Conservation (phyloP, 371 early-diverging fungal species). For the Nematocida sp. region DNA sequence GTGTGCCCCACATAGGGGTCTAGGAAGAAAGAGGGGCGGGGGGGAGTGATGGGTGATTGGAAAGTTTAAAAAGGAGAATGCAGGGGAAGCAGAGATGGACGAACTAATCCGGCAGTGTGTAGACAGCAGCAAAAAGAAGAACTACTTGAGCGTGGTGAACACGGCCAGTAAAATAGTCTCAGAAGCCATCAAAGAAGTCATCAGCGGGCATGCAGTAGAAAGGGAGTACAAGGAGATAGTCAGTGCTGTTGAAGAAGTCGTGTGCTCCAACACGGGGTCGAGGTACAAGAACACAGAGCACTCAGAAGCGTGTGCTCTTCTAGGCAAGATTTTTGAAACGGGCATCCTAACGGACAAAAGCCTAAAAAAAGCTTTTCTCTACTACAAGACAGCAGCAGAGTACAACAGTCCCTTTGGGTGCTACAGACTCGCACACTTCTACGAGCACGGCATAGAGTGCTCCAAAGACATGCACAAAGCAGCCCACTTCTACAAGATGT, state of each 20-base stretch:
- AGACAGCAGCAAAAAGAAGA: neutral
- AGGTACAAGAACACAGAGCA: conserved; percentile 43
- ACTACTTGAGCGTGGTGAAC: neutral
- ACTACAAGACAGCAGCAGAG: conserved; percentile 60
- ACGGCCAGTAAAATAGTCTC: neutral
- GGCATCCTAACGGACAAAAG: conserved; percentile 20
- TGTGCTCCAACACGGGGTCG: conserved; percentile 5
- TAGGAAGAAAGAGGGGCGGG: too few relatives aligned
- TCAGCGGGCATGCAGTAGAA: neutral
- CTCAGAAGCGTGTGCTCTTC: conserved; percentile 38
- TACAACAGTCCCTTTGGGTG: conserved; percentile 60
- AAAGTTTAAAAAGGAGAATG: too few relatives aligned
- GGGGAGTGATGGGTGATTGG: too few relatives aligned
- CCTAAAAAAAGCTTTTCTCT: conserved; percentile 56
- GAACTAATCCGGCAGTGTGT: neutral
- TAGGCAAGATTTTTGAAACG: conserved; percentile 38
- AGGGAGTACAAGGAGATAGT: conserved; percentile 7
- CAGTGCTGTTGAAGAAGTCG: conserved; percentile 15
- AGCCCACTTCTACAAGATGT: conserved; percentile 62
- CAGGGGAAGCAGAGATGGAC: neutral
- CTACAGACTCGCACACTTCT: conserved; percentile 60
- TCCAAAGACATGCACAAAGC: conserved; percentile 51
- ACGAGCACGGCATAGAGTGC: conserved; percentile 62
- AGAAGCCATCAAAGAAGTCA: neutral
- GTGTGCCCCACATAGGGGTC: too few relatives aligned